Conservation (phyloP, 2,329 filamentous ascomycete genomes). For the Ceratocystis cacaofunesta region DNA sequence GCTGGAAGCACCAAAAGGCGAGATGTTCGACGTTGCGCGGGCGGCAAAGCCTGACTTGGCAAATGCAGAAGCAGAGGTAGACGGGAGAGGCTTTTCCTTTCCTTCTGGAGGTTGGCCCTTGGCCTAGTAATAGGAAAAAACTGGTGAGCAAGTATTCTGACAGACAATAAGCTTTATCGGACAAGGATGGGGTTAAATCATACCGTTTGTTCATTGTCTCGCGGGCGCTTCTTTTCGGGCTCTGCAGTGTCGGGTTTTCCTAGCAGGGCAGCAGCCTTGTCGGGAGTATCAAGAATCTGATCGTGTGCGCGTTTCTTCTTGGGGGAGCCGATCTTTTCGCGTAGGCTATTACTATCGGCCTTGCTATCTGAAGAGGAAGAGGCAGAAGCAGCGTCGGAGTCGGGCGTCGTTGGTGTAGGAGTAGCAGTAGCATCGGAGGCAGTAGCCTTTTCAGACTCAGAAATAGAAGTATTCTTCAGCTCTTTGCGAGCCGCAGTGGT, state of each 20-base stretch:
- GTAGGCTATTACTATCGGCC: constrained; percentile 25
- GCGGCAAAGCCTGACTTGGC: constrained; percentile 53
- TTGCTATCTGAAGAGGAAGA: constrained; percentile 25
- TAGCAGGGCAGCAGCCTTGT: constrained; percentile 31
- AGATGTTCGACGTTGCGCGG: constrained; percentile 44
- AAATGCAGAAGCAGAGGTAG: constrained; percentile 47
- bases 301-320: constrained; percentile 53
- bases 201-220: constrained; percentile 34
- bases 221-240: constrained; percentile 50
- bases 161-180: not conserved
- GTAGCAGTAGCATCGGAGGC: constrained; percentile 20
- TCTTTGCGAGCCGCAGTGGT: constrained; percentile 49
- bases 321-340: constrained; percentile 41
- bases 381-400: constrained; percentile 24
- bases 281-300: constrained; percentile 35
- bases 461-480: constrained; percentile 49
- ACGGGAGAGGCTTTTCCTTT: constrained; percentile 22
- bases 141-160: not conserved
- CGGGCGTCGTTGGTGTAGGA: constrained; percentile 24
- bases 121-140: not conserved
- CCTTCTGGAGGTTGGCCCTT: constrained; percentile 18
- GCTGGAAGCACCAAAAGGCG: constrained; percentile 44
- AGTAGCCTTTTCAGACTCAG: constrained; percentile 21
- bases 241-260: constrained; percentile 34
- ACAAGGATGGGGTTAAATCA: constrained; percentile 11